Conservation (phyloP, 129 eudicot genomes). For the Dittrichia graveolens region DNA sequence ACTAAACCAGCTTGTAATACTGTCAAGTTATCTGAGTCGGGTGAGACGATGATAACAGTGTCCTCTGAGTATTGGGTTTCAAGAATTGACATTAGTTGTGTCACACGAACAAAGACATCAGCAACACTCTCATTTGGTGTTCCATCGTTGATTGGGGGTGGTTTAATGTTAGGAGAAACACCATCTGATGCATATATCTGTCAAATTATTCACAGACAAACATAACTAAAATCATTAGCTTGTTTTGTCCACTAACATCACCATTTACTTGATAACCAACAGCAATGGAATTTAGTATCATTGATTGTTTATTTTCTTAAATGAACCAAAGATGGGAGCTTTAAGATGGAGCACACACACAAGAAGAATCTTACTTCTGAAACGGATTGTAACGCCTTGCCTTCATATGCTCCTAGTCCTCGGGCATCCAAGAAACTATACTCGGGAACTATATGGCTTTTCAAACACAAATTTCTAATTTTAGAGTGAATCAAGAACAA, state of each 20-base stretch:
- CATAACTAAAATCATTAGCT: no score
- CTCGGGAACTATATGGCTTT: slow-evolving; percentile 91
- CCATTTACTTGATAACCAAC: no score
- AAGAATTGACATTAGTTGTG: slow-evolving; percentile 94
- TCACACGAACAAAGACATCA: slow-evolving; percentile 96
- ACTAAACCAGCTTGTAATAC: slow-evolving; percentile 88
- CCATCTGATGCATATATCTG: slow-evolving; percentile 82
- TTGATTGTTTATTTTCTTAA: background rate
- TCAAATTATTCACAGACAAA: background rate
- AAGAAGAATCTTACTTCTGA: slow-evolving; percentile 61
- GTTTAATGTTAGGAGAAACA: slow-evolving; percentile 70
- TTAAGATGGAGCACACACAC: background rate
- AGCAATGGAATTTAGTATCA: no score
- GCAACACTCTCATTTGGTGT: slow-evolving; percentile 97
- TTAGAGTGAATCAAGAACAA: background rate
- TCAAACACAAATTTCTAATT: background rate
- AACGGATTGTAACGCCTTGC: slow-evolving; percentile 60
- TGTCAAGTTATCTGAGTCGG: slow-evolving; percentile 89
- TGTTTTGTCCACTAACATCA: no score
- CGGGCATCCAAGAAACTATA: slow-evolving; percentile 97
- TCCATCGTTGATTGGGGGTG: slow-evolving; percentile 89
- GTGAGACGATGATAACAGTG: slow-evolving; percentile 88
- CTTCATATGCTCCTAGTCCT: slow-evolving; percentile 95
- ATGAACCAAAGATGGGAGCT: background rate
- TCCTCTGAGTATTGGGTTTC: slow-evolving; percentile 95